Conservation (phyloP, 1,284 basidiomycete species). For the Takashimella koratensis region DNA sequence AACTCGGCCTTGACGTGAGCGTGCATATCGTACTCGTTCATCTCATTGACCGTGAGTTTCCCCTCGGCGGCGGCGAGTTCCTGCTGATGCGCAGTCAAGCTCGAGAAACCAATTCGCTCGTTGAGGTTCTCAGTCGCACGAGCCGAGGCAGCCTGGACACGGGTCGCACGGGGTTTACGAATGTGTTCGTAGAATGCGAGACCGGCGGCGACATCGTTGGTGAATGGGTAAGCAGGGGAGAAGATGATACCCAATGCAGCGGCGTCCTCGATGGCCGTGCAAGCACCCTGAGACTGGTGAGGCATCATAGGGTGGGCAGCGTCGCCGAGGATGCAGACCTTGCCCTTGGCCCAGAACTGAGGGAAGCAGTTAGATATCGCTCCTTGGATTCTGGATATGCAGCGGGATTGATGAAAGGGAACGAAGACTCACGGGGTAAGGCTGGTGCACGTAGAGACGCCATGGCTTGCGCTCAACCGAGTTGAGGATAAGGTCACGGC, state of each 20-base stretch:
- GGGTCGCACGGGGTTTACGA: conserved; percentile 45
- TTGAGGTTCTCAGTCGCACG: conserved; percentile 48
- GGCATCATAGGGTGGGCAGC: conserved; percentile 44
- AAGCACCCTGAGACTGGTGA: conserved; percentile 38
- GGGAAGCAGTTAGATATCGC: no score
- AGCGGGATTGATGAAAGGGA: background rate
- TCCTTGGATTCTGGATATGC: no score
- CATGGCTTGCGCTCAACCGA: conserved; percentile 46
- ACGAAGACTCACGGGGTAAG: conserved; percentile 23
- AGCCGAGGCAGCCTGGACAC: conserved; percentile 43
- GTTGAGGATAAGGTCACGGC: conserved; percentile 40
- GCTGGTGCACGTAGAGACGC: conserved; percentile 47
- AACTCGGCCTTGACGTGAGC: conserved; percentile 17
- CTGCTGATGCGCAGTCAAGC: conserved; percentile 29
- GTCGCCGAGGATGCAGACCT: conserved; percentile 40
- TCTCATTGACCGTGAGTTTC: conserved; percentile 40
- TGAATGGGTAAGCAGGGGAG: conserved; percentile 30
- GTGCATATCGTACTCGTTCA: conserved; percentile 40
- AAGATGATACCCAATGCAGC: conserved; percentile 41
- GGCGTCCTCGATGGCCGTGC: conserved; percentile 43
- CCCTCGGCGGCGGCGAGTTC: conserved; percentile 38
- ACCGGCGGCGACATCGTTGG: conserved; percentile 35
- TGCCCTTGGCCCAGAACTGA: conserved; percentile 35
- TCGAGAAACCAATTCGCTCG: conserved; percentile 49
- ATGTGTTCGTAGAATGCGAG: conserved; percentile 46